Evolutionary conservation across 2,329 filamentous ascomycete genomes (phyloP), one percentile per base, ranked within the genome.

Genomic region (Talaromyces sp.): DNA sequence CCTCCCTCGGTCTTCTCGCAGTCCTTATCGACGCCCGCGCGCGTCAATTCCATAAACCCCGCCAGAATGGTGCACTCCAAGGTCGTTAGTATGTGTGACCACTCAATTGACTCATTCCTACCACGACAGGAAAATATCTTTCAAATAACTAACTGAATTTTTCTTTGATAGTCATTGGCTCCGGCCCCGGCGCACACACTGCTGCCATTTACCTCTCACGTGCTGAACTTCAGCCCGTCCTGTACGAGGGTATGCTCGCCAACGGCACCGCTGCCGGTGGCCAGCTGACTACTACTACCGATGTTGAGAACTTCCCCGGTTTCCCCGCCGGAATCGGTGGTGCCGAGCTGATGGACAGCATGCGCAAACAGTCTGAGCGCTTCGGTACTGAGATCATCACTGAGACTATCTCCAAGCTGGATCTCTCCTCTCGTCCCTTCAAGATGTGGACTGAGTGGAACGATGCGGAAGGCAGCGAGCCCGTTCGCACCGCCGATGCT

Each of bases 221-320:
- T 71, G 94, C 94, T 56, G 93, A 99, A 74, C 79, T 99, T 71
- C 90, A 95, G 77, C 94, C 94, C 58, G 89, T 97, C 58, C 82
- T 99, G 64, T 99, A 97, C 73, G 94, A 99, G 79, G 94, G 94
- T 65, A 96, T 99, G 83, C 86, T 99, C 74, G 94, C 94, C 66
- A 94, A 97, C 70, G 94, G 93, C 69, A 96, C 95, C 67, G 94
- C 94, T 6, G 91, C 94, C 40, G 94, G 94, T 64, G 94, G 94
- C 52, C 94, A 99, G 82, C 83, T 99, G 64, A 99, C 95, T 50
- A 99, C 95, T 22, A 99, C 94, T 50, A 97, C 96, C 68, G 95
- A 99, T 64, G 86, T 99, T 55, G 94, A 99, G 81, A 99, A 99
- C 83, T 99, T 88, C 77, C 94, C 94, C 22, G 94, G 94, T 43